phyloP scores from a whole-genome alignment of 257 asterid species.

The Scutellaria baicalensis region DNA sequence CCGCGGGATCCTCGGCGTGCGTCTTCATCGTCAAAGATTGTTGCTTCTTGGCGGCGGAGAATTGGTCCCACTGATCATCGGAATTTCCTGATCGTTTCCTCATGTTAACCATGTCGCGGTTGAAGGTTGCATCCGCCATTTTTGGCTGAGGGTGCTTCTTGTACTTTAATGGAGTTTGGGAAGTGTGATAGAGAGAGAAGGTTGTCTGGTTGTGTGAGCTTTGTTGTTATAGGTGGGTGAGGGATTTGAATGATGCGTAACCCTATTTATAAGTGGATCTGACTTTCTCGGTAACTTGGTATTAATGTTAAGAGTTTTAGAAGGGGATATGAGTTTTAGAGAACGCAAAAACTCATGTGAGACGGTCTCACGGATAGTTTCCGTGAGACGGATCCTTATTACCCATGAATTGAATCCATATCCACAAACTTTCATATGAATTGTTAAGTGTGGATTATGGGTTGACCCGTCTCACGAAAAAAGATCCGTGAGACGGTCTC shows the following conservation, averaged over 20 bases:
- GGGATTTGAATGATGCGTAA: not conserved
- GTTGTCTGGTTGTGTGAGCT: not conserved
- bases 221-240: not conserved
- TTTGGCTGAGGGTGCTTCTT: not conserved
- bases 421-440: too few species aligned
- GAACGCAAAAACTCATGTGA: too few species aligned
- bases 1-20: conserved; percentile 64
- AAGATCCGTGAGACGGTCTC: too few species aligned
- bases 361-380: too few species aligned
- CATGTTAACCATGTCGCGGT: not conserved
- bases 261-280: not conserved
- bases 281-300: too few species aligned
- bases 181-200: not conserved
- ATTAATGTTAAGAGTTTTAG: too few species aligned
- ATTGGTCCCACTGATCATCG: conserved; percentile 36
- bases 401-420: too few species aligned
- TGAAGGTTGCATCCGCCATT: conserved; percentile 49
- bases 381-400: too few species aligned
- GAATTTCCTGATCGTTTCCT: conserved; percentile 48
- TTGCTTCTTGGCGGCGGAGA: conserved; percentile 40
- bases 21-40: not conserved
- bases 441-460: too few species aligned
- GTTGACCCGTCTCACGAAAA: too few species aligned
- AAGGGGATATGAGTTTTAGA: too few species aligned
- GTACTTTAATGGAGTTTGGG: not conserved